Evolutionary conservation across 495 filamentous ascomycete genomes (phyloP), one percentile per base, ranked within the genome.

Genomic region (Hyaloscypha finlandica): DNA sequence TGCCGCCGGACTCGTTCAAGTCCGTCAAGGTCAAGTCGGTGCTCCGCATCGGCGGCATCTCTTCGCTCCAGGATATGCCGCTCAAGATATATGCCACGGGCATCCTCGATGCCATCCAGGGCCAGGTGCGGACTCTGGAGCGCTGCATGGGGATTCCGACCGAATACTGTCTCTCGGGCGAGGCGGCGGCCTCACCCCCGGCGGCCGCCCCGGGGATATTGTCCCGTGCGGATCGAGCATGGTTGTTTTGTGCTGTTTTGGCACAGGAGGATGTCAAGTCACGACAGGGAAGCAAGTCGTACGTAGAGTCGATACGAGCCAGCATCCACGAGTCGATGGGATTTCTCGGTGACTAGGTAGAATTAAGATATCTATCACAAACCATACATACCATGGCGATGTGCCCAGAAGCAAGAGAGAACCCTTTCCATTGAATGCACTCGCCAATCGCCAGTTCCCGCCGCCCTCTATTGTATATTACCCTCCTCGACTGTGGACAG

Each of bases 361-460:
- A 48, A 48, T 48, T 48, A 48, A 48, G 42, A 48, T n/a, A 48
- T 48, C 42, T 48, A 48, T 48, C n/a, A 48, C 42, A 48, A 48
- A 48, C 42, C 25, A 25, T 25, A 48, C 25, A 25, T 25, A 48
- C 42, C n/a, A 48, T 48, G 42, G 42, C 42, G 42, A 48, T 48
- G 42, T 48, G 42, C 42, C 42, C 42, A 48, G 42, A 48, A 48
- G 42, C n/a, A 48, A 48, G 42, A 11, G 42, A 48, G 42, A 48
- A 48, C 42, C 42, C 42, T 48, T 48, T 48, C 42, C 42, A 48
- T 48, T 48, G 2, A 48, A 48, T 48, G n/a, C 42, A 48, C 42
- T 48, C 42, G 42, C 42, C n/a, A 48, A 48, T 48, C 42, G 42
- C 42, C 42, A 48, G 42, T 48, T 48, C 42, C 42, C 42, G 42